These are phyloP conservation scores for Tricholoma furcatifolium DNA, from an alignment of 768 basidiomycete species.

Conservation along the genomic window DNA sequence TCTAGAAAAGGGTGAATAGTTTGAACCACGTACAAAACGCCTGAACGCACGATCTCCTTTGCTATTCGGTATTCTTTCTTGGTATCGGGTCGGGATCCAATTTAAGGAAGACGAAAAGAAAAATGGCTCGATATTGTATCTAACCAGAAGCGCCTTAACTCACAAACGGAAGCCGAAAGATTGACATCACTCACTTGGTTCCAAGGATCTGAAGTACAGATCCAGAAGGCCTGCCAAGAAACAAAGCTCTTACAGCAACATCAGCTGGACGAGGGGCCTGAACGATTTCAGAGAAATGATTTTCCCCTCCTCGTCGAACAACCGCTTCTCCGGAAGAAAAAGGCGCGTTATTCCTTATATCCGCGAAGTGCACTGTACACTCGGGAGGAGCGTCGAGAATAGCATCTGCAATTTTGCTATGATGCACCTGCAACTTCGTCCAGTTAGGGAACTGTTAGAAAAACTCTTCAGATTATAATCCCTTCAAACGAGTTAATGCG, in stretches of 20 bases:
- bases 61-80: no score
- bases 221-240: background rate
- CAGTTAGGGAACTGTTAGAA: slow-evolving; percentile 35
- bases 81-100: no score
- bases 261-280: background rate
- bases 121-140: no score
- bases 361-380: background rate
- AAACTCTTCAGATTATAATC: background rate
- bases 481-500: background rate
- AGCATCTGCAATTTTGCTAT: slow-evolving; percentile 27
- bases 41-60: no score
- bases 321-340: background rate
- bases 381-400: background rate
- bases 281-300: background rate
- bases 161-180: no score
- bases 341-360: slow-evolving; percentile 36
- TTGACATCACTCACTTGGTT: no score
- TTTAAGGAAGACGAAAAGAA: no score
- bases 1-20: no score
- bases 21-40: no score
- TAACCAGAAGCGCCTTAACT: no score
- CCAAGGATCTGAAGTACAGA: no score
- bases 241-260: background rate
- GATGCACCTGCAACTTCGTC: slow-evolving; percentile 32
- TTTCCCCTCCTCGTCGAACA: slow-evolving; percentile 1